Evolutionary conservation across 2,329 filamentous ascomycete genomes (phyloP).

Genomic region (Mycocentrospora acerina): DNA sequence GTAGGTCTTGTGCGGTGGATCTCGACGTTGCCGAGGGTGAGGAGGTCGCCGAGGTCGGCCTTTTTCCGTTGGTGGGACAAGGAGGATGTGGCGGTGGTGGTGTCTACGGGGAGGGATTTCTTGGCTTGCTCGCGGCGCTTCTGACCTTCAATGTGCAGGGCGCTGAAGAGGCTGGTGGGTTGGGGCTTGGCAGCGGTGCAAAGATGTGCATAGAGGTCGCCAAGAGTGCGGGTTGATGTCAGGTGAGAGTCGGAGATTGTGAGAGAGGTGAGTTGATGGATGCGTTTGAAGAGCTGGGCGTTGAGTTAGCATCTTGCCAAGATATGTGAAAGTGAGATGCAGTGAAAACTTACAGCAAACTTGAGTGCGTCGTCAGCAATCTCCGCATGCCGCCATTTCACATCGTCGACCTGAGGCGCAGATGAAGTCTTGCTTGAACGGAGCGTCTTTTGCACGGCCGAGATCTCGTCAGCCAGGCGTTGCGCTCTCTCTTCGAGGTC

Average conservation of each 20-base stretch:
- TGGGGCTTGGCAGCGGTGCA: constrained; percentile 40
- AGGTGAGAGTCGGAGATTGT: constrained; percentile 72
- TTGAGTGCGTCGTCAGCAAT: constrained; percentile 33
- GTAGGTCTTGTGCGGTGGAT: constrained; percentile 66
- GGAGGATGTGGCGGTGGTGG: background rate
- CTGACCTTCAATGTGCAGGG: constrained; percentile 47
- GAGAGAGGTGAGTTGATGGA: constrained; percentile 78
- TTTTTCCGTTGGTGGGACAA: constrained; percentile 1
- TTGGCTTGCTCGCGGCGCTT: constrained; percentile 18
- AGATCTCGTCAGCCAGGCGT: constrained; percentile 14
- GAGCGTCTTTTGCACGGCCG: constrained; percentile 13
- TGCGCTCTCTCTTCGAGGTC: constrained; percentile 18
- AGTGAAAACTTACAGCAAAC: constrained; percentile 35
- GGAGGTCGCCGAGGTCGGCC: constrained; percentile 25
- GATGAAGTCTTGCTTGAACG: constrained; percentile 12
- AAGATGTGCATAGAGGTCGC: constrained; percentile 41
- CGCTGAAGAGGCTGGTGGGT: constrained; percentile 61
- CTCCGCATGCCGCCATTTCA: constrained; percentile 29
- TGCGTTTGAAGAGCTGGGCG: constrained; percentile 72
- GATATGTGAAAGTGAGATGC: background rate
- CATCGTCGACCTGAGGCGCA: constrained; percentile 9
- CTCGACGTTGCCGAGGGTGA: constrained; percentile 62
- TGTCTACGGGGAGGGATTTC: constrained; percentile 3
- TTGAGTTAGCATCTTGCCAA: constrained; percentile 9
- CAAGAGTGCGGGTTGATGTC: constrained; percentile 37